These are phyloP conservation scores for Grifola frondosa DNA, from an alignment of 1,284 basidiomycete species.

Conservation along the genomic window DNA sequence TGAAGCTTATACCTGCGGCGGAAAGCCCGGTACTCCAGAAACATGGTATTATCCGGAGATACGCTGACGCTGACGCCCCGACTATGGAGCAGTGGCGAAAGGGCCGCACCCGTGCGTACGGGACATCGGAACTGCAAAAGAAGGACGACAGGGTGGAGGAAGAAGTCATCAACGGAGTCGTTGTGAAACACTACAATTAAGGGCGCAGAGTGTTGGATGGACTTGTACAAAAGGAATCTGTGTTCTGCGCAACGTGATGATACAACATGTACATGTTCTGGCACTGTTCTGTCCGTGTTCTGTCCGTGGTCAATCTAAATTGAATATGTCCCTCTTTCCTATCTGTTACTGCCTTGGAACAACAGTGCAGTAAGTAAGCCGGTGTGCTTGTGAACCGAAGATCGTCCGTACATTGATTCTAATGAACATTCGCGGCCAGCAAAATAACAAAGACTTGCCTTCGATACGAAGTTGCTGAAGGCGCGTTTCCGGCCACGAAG, in stretches of 20 bases:
- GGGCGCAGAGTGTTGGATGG: too few species aligned
- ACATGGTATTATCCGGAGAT: conserved; percentile 29
- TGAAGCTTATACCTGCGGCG: conserved; percentile 28
- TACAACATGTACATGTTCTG: too few species aligned
- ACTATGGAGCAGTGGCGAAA: conserved; percentile 42
- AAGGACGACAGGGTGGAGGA: conserved; percentile 39
- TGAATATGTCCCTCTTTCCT: conserved; percentile 50
- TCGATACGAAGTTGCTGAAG: conserved; percentile 71
- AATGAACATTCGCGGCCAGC: not conserved
- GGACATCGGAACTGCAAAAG: conserved; percentile 34
- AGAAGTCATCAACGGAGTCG: conserved; percentile 41
- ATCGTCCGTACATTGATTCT: conserved; percentile 68
- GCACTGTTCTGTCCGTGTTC: too few species aligned
- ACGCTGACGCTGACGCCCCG: conserved; percentile 31
- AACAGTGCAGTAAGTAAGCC: conserved; percentile 64
- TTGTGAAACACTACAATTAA: conserved; percentile 46
- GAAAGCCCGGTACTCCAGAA: conserved; percentile 32
- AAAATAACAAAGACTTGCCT: conserved; percentile 43
- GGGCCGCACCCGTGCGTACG: conserved; percentile 38
- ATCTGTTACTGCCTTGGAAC: conserved; percentile 60
- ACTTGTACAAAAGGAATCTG: too few species aligned
- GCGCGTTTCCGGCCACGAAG: conserved; percentile 70
- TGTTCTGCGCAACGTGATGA: too few species aligned
- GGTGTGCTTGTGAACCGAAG: conserved; percentile 60
- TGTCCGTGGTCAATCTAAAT: too few species aligned